Evolutionary conservation across 768 basidiomycete species (phyloP), one percentile per base, ranked within the genome.

Genomic region (Psilocybe cyanescens): DNA sequence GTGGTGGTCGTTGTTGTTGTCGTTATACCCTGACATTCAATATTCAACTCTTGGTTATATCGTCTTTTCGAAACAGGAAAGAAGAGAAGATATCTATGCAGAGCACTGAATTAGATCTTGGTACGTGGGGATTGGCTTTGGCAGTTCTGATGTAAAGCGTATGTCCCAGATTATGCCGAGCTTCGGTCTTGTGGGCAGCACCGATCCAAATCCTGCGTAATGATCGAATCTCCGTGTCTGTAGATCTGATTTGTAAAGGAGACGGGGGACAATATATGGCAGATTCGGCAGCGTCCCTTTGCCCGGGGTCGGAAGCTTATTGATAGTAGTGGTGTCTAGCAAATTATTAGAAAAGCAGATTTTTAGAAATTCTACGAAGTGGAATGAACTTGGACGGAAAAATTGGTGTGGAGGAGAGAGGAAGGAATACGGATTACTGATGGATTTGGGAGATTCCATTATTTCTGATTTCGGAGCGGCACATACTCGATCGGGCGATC

Each of bases 61-160:
- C 61, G 60, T 59, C 61, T 60, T 60, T 63, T 57, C 65, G 61
- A 57, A 47, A 61, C 30, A 39, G 52, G 33, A 55, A 67, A 61
- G 66, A 66, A 65, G 68, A 70, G 64, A 65, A 67, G 68, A 69
- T 66, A 67, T 64, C 63, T 65, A 67, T 66, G 63, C 58, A 66
- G 65, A 65, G 57, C 58, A 46, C 59, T 68, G 62, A 64, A 69
- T 68, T 69, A 68, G 71, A 72, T 69, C 67, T 56, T 2, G 59
- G 66, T 68, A 57, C 70, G 72, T 71, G 70, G 71, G 68, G 68
- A 65, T 71, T 71, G 66, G 64, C 66, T 73, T 74, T 72, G 67
- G 70, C 70, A 72, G 70, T 51, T 70, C 70, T 72, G 70, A 73
- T 74, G 70, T 70, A 71, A 69, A 67, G 63, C 68, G 67, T 70